These are phyloP conservation scores for Elsinoe fawcettii DNA, from an alignment of 2,329 filamentous ascomycete species.

Conservation along the genomic window DNA sequence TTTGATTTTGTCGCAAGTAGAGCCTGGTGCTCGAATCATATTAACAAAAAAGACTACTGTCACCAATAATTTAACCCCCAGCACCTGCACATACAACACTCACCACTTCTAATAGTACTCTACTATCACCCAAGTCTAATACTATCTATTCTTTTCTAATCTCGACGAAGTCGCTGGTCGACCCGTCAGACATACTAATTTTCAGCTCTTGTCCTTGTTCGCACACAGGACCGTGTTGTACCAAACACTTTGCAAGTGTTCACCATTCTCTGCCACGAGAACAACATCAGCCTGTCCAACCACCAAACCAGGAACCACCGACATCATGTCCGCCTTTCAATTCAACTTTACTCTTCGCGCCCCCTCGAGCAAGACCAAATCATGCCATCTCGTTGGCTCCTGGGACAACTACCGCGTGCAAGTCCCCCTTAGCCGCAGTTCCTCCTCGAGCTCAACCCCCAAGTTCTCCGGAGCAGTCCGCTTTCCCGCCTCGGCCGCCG, in stretches of 20 bases:
- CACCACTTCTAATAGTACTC: slow-evolving; percentile 3
- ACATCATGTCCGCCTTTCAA: slow-evolving; percentile 75
- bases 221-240: slow-evolving; percentile 19
- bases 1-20: slow-evolving; percentile 33
- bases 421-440: slow-evolving; percentile 86
- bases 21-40: slow-evolving; percentile 40
- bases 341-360: slow-evolving; percentile 94
- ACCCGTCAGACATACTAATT: slow-evolving; percentile 24
- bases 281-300: slow-evolving; percentile 20
- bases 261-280: slow-evolving; percentile 19
- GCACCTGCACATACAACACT: slow-evolving; percentile 20
- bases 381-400: slow-evolving; percentile 91
- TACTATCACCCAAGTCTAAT: slow-evolving; percentile 5
- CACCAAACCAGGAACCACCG: slow-evolving; percentile 19
- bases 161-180: slow-evolving; percentile 37
- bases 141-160: slow-evolving; percentile 5
- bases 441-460: slow-evolving; percentile 64
- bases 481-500: slow-evolving; percentile 79
- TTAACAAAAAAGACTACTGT: slow-evolving; percentile 21
- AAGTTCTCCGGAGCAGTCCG: slow-evolving; percentile 95
- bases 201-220: slow-evolving; percentile 44
- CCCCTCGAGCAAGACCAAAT: slow-evolving; percentile 82
- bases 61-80: slow-evolving; percentile 21
- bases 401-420: slow-evolving; percentile 97
- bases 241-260: slow-evolving; percentile 21